phyloP scores from a whole-genome alignment of 768 basidiomycete genomes.

The Leccinum uliginosum region DNA sequence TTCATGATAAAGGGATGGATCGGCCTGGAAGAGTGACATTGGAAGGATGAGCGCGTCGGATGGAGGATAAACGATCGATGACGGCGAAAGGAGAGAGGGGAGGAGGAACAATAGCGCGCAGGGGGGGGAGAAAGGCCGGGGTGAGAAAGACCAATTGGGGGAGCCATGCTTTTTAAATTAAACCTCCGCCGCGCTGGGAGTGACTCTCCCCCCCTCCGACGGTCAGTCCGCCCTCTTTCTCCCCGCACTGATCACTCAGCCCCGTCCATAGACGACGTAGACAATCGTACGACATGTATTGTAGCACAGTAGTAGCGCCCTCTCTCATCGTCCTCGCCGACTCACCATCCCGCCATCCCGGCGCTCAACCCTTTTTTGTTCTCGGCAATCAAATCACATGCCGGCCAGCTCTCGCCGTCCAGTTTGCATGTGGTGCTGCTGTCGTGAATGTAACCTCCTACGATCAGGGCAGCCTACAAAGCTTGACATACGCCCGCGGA shows the following conservation, averaged over 20 bases:
- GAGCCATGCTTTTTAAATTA: slow-evolving; percentile 22
- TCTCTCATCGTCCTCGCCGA: not conserved
- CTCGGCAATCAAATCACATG: slow-evolving; percentile 1
- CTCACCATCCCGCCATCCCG: slow-evolving; percentile 1
- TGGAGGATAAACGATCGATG: slow-evolving; percentile 6
- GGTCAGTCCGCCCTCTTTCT: not conserved
- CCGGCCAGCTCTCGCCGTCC: not conserved
- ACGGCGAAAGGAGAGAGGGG: not conserved
- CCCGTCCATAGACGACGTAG: not conserved
- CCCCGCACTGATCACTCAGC: not conserved
- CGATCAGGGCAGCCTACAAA: slow-evolving; percentile 2
- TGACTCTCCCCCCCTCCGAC: slow-evolving; percentile 4
- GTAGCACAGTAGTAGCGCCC: not conserved
- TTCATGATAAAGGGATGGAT: slow-evolving; percentile 17
- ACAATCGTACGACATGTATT: not conserved
- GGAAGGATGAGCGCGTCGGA: not conserved
- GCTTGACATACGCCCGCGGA: not conserved
- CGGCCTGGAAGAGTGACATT: slow-evolving; percentile 31
- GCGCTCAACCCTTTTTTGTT: not conserved
- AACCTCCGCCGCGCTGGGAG: slow-evolving; percentile 26
- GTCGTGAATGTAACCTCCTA: not conserved
- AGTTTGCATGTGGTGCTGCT: not conserved
- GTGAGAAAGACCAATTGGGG: slow-evolving; percentile 27
- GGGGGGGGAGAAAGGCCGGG: slow-evolving; percentile 17
- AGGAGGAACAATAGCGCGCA: slow-evolving; percentile 19